Conservation (phyloP, 768 basidiomycete species). For the Cyathus striatus region DNA sequence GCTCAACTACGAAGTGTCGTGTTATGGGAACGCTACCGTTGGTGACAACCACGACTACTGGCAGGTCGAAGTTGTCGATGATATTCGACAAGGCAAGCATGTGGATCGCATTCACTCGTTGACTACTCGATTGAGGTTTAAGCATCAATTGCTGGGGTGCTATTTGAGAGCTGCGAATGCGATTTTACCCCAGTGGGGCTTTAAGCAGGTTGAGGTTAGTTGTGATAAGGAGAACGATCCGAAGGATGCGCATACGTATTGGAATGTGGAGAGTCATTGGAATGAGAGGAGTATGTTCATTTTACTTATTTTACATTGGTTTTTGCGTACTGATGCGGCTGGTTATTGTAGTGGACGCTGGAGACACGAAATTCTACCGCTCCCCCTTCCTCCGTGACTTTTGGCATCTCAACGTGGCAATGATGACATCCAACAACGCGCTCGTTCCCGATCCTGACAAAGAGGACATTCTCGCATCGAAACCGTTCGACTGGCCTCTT, state of each 20-base stretch:
- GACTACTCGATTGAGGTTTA: slow-evolving; percentile 85
- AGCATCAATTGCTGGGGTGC: slow-evolving; percentile 73
- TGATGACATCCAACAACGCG: slow-evolving; percentile 99
- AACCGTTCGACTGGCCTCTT: slow-evolving; percentile 92
- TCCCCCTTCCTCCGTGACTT: slow-evolving; percentile 97
- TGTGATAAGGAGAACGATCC: slow-evolving; percentile 88
- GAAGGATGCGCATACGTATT: slow-evolving; percentile 81
- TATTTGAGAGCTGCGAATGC: slow-evolving; percentile 88
- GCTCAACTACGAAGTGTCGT: slow-evolving; percentile 85
- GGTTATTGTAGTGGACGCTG: slow-evolving; percentile 64
- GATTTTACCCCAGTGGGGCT: slow-evolving; percentile 94
- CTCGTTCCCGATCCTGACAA: slow-evolving; percentile 97
- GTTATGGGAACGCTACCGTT: slow-evolving; percentile 86
- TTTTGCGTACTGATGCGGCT: background rate
- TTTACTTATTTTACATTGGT: background rate
- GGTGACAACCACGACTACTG: slow-evolving; percentile 91
- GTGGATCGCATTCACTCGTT: slow-evolving; percentile 73
- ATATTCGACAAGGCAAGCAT: slow-evolving; percentile 61
- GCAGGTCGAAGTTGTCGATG: slow-evolving; percentile 92
- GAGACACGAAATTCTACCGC: slow-evolving; percentile 75
- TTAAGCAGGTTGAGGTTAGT: slow-evolving; percentile 96
- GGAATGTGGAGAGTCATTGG: slow-evolving; percentile 99
- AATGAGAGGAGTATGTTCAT: slow-evolving; percentile 79
- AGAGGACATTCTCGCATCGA: slow-evolving; percentile 94
- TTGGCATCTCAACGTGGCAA: slow-evolving; percentile 98